Evolutionary conservation across 495 filamentous ascomycete species (phyloP), one percentile per base, ranked within the genome.

Genomic region (Daldinia childiae): DNA sequence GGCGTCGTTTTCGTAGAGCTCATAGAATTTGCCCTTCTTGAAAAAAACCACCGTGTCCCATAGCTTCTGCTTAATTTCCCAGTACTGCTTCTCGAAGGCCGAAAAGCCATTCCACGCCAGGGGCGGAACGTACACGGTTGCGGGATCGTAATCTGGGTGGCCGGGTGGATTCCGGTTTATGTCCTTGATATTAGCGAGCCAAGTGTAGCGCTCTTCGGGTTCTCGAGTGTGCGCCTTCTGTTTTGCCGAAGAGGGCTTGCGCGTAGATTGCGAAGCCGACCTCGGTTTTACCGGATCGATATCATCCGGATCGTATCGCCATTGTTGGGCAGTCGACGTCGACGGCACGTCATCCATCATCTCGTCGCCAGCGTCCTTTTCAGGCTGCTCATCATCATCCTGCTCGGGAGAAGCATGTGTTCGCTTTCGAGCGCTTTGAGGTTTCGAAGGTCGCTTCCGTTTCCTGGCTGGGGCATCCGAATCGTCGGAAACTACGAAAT

Each of bases 1-100:
- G 14, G 95, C 95, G 82, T 99, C 95, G 68, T 97, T 96, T 77
- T 99, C 96, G 77, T 98, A 99, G 0, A 99, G 86, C 77, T 99
- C 95, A 78, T 97, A 99, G 81, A 99, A 99, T 77, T 99, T 99
- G 66, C 95, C 95, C 82, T 99, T 99, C 81, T 97, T 98, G 86
- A 99, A 99, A 82, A 99, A 99, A 14, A 99, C 95, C 21, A 99
- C 90, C 0, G 94, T 98, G 66, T 97, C 93, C 92, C 92, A 97
- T 71, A 95, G 92, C 58, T 97, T 97, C 79, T 93, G 92, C 84
- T 99, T 99, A 79, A 99, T 98, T 75, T 97, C 94, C 95, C 95
- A 99, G 79, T 98, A 99, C 73, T 99, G 95, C 78, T 93, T 95
- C 82, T 99, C 95, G 67, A 99, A 99, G 0, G 95, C 86, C 0